Evolutionary conservation across 176 grass and related monocot genomes (phyloP).

Genomic region (Triticum urartu): DNA sequence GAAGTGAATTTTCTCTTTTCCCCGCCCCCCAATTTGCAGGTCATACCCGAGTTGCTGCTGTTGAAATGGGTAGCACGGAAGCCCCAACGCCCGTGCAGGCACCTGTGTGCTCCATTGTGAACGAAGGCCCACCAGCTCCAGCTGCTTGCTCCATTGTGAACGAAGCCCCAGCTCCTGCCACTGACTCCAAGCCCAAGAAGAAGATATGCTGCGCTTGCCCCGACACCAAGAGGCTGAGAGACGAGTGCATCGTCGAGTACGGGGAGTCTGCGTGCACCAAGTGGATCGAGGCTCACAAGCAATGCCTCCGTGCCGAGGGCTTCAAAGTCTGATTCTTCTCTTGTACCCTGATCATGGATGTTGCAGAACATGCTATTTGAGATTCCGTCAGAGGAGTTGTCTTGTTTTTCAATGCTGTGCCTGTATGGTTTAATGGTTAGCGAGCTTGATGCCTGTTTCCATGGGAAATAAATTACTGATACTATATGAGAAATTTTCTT

Average conservation of each 20-base stretch:
- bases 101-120: conserved; percentile 12
- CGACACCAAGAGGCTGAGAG: conserved; percentile 83
- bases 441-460: background rate
- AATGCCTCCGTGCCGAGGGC: conserved; percentile 72
- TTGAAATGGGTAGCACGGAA: conserved; percentile 37
- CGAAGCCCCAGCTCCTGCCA: conserved; percentile 10
- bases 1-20: background rate
- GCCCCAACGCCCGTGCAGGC: conserved; percentile 5
- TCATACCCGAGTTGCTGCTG: background rate
- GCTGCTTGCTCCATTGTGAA: conserved; percentile 15
- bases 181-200: conserved; percentile 68
- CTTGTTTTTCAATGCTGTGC: background rate
- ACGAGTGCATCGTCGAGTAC: conserved; percentile 65
- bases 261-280: conserved; percentile 56
- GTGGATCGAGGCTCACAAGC: conserved; percentile 72
- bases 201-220: conserved; percentile 94
- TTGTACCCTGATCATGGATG: background rate
- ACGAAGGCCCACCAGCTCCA: background rate
- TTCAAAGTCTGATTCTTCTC: conserved; percentile 65
- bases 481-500: background rate
- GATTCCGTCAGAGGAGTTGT: background rate
- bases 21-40: background rate
- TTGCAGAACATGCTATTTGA: background rate
- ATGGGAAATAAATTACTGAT: conserved; percentile 5
- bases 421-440: background rate